Conservation (phyloP, 768 basidiomycete species). For the Cystofilobasidium bisporidii region DNA sequence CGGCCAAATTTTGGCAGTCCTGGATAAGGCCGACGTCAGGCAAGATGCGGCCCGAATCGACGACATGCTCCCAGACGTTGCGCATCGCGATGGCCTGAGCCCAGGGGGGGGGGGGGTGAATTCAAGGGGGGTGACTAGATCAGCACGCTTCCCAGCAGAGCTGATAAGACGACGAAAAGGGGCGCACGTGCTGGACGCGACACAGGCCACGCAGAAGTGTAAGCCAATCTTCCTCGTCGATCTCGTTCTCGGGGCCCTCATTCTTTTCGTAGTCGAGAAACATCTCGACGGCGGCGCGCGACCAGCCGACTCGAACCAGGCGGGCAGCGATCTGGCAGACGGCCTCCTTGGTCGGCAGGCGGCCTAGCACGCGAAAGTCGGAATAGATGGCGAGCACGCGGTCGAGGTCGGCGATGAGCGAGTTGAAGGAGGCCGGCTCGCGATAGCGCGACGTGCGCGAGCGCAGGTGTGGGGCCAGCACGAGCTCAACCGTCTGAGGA, state of each 20-base stretch:
- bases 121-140: too few relatives aligned
- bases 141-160: too few relatives aligned
- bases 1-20: constrained; percentile 17
- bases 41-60: constrained; percentile 13
- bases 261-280: constrained; percentile 13
- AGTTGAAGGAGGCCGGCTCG: not conserved
- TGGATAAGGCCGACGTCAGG: constrained; percentile 21
- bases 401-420: constrained; percentile 17
- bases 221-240: constrained; percentile 14
- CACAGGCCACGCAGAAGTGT: constrained; percentile 9
- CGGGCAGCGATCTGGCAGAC: constrained; percentile 16
- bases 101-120: too few relatives aligned
- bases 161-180: not conserved
- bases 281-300: constrained; percentile 23
- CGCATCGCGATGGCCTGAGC: constrained; percentile 6
- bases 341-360: constrained; percentile 20
- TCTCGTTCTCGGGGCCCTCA: not conserved
- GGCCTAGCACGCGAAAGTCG: not conserved
- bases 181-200: constrained; percentile 14
- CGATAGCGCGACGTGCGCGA: not conserved
- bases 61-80: constrained; percentile 14
- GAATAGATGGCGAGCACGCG: constrained; percentile 19
- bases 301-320: constrained; percentile 14
- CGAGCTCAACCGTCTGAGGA: constrained; percentile 11
- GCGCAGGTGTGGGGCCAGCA: constrained; percentile 11